Base-by-base conservation (phyloP, 495 filamentous ascomycete species). In the Daldinia concentrica region DNA sequence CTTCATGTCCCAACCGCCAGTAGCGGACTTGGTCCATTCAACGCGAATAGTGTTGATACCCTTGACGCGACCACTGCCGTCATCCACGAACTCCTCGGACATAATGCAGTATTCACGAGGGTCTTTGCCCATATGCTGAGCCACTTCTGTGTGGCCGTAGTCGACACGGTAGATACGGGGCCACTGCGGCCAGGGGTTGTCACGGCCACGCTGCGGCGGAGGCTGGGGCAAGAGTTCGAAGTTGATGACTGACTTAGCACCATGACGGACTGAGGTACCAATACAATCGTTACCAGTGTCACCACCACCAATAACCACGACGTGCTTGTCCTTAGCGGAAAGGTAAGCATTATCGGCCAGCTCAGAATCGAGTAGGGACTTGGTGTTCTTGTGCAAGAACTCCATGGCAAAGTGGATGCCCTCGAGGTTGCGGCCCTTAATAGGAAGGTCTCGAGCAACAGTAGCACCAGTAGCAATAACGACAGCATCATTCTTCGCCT, bases 171-270 rank as follows among this genome's bases (percentile, higher is more conserved):
- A 98, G 81, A 99, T 95, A 75, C 95, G 92, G 24, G 95, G 95
- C 95, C 95, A 99, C 82, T 98, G 96, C 0, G 95, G 95, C 95
- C 95, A 99, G 56, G 95, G 95, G 86, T 99, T 99, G 82, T 98
- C 95, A 67, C 91, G 89, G 65, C 93, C 94, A 79, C 95, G 94
- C 86, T 97, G 92, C 72, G 92, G 89, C 9, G 94, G 95, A 73
- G 96, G 95, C 79, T 98, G 93, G 27, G 95, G 95, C 43, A 99
- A 89, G 27, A 99, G 86, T 84, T 99, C 95, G 74, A 99, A 98
- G 87, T 99, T 99, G 80, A 90, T 91, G 64, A 99, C 93, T 2
- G 92, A 96, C 81, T 95, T 97, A 72, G 95, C 95, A 61, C 95
- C 95, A 79, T 99, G 95, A 57, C 95, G 96, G 71, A 99, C 93